These are phyloP conservation scores for Ailanthus altissimus DNA, from an alignment of 345 rosid genomes.

Conservation along the genomic window DNA sequence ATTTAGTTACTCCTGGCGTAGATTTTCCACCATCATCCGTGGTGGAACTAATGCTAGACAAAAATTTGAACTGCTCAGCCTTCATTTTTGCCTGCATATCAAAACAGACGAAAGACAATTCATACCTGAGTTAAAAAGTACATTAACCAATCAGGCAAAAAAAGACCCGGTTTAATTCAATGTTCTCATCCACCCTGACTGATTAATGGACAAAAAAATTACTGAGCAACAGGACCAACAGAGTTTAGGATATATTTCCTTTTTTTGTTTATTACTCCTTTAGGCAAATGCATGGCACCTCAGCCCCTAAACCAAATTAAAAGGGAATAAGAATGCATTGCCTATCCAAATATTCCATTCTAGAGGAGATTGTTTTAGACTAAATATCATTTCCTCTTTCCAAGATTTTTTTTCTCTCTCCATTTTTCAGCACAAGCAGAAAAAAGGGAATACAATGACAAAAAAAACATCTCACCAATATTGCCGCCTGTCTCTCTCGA, in stretches of 20 bases:
- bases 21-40: slow-evolving; percentile 45
- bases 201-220: slow-evolving; percentile 10
- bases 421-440: background rate
- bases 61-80: slow-evolving; percentile 92
- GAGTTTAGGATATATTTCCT: background rate
- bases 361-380: background rate
- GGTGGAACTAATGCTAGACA: slow-evolving; percentile 58
- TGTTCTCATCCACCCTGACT: background rate
- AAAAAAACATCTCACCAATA: slow-evolving; percentile 63
- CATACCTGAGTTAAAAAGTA: slow-evolving; percentile 19
- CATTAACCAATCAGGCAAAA: slow-evolving; percentile 9
- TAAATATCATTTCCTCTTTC: background rate
- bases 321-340: background rate
- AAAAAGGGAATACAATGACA: background rate
- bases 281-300: background rate
- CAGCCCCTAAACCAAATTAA: background rate
- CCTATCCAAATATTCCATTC: background rate
- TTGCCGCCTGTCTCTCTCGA: slow-evolving; percentile 82
- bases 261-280: background rate
- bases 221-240: background rate
- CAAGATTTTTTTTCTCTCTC: slow-evolving; percentile 1
- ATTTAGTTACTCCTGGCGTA: slow-evolving; percentile 44
- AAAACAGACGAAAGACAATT: slow-evolving; percentile 22
- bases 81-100: slow-evolving; percentile 88
- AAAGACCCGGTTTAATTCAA: slow-evolving; percentile 7